Conservation (phyloP, 805 yeast genomes). For the Candida maesae region DNA sequence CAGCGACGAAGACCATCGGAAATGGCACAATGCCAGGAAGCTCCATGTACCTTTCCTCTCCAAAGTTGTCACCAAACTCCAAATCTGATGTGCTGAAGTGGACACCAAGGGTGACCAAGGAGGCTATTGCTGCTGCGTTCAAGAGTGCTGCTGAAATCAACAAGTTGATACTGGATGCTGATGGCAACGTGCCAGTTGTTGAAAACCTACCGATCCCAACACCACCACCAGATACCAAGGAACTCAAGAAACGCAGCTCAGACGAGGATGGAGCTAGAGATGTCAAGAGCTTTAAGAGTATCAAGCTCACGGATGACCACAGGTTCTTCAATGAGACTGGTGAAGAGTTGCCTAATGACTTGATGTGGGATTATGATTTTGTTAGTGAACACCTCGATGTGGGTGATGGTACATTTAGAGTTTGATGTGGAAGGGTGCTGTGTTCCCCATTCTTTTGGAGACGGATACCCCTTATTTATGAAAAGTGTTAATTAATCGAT, state of each 20-base stretch:
- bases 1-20: conserved; percentile 15
- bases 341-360: conserved; percentile 11
- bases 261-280: conserved; percentile 3
- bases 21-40: conserved; percentile 6
- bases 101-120: conserved; percentile 21
- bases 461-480: background rate
- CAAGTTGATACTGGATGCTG: conserved; percentile 17
- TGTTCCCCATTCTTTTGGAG: background rate
- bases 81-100: conserved; percentile 18
- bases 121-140: conserved; percentile 24
- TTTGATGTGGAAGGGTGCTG: background rate
- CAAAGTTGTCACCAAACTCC: conserved; percentile 23
- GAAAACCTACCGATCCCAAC: conserved; percentile 5
- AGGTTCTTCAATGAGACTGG: conserved; percentile 20
- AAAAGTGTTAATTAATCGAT: background rate
- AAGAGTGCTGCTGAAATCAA: conserved; percentile 19
- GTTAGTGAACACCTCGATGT: conserved; percentile 10
- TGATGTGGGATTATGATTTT: conserved; percentile 25
- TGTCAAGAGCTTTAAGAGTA: conserved; percentile 14
- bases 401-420: conserved; percentile 1
- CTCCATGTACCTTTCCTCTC: conserved; percentile 22
- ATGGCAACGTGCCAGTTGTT: background rate
- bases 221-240: conserved; percentile 11
- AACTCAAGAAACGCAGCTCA: conserved; percentile 7
- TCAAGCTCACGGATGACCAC: conserved; percentile 18